These are phyloP conservation scores for Monosporascus sp. DNA, from an alignment of 2,329 filamentous ascomycete species.

Conservation along the genomic window DNA sequence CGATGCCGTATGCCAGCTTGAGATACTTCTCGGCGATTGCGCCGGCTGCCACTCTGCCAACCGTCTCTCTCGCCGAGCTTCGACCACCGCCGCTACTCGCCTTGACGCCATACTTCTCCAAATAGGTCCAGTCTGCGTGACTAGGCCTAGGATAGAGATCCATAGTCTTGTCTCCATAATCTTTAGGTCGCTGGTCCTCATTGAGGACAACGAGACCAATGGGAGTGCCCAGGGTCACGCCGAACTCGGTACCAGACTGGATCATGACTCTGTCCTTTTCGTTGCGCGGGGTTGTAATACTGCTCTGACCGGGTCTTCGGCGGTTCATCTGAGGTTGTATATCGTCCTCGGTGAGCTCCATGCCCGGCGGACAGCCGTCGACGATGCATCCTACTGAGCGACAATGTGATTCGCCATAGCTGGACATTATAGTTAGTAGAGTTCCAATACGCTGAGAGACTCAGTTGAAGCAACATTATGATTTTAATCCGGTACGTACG, in stretches of 20 bases:
- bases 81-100: constrained; percentile 85
- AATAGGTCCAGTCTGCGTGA: constrained; percentile 95
- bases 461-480: background rate
- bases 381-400: constrained; percentile 91
- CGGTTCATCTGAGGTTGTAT: constrained; percentile 95
- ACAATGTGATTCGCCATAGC: constrained; percentile 85
- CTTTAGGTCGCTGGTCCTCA: constrained; percentile 86
- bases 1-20: constrained; percentile 69
- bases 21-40: constrained; percentile 94
- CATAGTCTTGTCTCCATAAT: constrained; percentile 88
- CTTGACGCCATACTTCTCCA: constrained; percentile 95
- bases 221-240: constrained; percentile 83
- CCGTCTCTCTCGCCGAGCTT: constrained; percentile 90
- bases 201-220: constrained; percentile 85
- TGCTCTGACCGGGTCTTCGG: constrained; percentile 80
- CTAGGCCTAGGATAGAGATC: constrained; percentile 85
- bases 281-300: constrained; percentile 85
- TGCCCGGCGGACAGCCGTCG: constrained; percentile 83
- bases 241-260: constrained; percentile 87
- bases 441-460: background rate
- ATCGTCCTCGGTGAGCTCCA: constrained; percentile 76
- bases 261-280: constrained; percentile 91
- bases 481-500: constrained; percentile 44
- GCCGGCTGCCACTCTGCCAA: constrained; percentile 85
- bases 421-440: constrained; percentile 22